Evolutionary conservation across 257 asterid genomes (phyloP).

Genomic region (Penstemon eatonii): DNA sequence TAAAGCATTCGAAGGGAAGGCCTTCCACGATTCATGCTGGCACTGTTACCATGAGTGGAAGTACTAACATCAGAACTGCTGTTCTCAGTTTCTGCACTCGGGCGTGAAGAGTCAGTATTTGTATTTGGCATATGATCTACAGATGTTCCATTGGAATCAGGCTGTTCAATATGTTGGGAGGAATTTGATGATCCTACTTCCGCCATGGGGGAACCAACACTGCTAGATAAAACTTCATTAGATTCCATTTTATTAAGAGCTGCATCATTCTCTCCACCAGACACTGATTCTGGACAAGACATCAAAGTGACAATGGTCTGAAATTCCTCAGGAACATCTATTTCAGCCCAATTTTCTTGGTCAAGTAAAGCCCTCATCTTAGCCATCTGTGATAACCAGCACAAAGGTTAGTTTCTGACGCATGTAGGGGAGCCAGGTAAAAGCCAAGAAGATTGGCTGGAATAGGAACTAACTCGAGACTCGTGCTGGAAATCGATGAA

Average conservation of each 20-base stretch:
- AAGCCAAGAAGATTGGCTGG: conserved; percentile 25
- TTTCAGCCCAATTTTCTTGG: conserved; percentile 97
- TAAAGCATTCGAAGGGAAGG: conserved; percentile 66
- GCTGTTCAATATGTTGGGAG: conserved; percentile 41
- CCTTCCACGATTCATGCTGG: conserved; percentile 62
- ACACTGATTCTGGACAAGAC: conserved; percentile 49
- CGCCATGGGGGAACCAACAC: conserved; percentile 43
- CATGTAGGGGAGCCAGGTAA: conserved; percentile 28
- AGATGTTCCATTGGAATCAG: conserved; percentile 50
- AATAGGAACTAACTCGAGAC: conserved; percentile 72
- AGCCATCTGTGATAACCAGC: conserved; percentile 63
- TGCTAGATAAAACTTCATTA: conserved; percentile 34
- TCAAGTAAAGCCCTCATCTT: conserved; percentile 95
- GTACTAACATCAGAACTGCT: conserved; percentile 60
- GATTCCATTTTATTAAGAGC: conserved; percentile 41
- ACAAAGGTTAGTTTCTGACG: conserved; percentile 33
- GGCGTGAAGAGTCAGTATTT: conserved; percentile 41
- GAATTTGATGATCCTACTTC: conserved; percentile 46
- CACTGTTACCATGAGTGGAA: conserved; percentile 53
- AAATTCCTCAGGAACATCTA: conserved; percentile 95
- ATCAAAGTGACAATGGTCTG: conserved; percentile 71
- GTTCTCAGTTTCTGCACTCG: conserved; percentile 44
- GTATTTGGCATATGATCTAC: conserved; percentile 44
- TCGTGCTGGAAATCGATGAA: conserved; percentile 93
- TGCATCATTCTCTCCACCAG: conserved; percentile 45